Percentiles rank a stretch among this genome's conserved stretches.
These are phyloP conservation scores for Gardenia jasminoides DNA, from an alignment of 257 asterid species.

Conservation along the genomic window DNA sequence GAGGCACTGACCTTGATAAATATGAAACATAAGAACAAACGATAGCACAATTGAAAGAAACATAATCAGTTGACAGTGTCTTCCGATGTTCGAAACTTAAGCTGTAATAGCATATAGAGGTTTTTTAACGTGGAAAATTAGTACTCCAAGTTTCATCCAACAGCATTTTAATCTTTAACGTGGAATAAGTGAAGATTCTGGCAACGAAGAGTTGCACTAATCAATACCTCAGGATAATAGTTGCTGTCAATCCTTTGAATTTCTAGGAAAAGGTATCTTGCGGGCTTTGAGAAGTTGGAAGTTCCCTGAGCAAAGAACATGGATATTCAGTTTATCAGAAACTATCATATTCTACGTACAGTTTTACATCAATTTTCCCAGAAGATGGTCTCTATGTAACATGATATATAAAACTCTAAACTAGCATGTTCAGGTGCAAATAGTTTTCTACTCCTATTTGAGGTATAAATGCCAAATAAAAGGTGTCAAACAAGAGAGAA, in stretches of 20 bases:
- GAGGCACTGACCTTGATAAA: no score
- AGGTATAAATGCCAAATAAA: not conserved
- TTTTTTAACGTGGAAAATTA: not conserved
- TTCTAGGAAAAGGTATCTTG: conserved; percentile 62
- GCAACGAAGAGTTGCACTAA: not conserved
- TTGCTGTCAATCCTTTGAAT: conserved; percentile 71
- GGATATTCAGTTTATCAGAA: conserved; percentile 5
- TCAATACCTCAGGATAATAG: conserved; percentile 75
- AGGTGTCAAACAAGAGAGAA: not conserved
- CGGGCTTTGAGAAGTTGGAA: conserved; percentile 70
- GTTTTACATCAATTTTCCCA: not conserved
- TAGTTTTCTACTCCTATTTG: not conserved
- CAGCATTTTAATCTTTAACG: not conserved
- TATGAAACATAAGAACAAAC: not conserved
- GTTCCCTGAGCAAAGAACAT: conserved; percentile 48
- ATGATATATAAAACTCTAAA: not conserved
- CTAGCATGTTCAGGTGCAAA: not conserved
- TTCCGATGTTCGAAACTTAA: not conserved
- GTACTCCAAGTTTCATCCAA: not conserved
- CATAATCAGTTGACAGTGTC: not conserved
- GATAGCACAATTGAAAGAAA: not conserved
- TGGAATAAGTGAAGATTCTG: conserved; percentile 6
- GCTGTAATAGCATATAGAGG: not conserved
- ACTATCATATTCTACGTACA: not conserved
- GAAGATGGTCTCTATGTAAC: not conserved